Evolutionary conservation across 306 rosid species (phyloP).

Genomic region (Dalbergia cochinchinensis): DNA sequence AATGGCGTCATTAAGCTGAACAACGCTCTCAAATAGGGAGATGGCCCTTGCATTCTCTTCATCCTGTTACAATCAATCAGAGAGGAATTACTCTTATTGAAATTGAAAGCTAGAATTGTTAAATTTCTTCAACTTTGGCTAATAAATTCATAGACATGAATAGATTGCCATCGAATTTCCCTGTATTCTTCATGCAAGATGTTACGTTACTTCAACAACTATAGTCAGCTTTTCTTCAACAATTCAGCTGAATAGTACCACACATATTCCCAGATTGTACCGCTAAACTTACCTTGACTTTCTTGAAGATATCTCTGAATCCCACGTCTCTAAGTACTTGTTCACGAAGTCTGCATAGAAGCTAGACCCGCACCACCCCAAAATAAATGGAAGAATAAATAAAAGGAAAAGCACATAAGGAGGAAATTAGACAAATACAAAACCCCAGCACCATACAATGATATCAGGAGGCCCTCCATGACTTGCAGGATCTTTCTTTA

Average conservation of each 20-base stretch:
- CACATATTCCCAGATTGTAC: no score
- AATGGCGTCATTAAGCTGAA: constrained; percentile 77
- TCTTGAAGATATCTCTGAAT: constrained; percentile 93
- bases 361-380: constrained; percentile 53
- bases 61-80: constrained; percentile 58
- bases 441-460: constrained; percentile 61
- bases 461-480: constrained; percentile 86
- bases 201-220: constrained; percentile 24
- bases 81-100: constrained; percentile 20
- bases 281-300: constrained; percentile 69
- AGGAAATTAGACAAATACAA: not conserved
- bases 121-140: constrained; percentile 36
- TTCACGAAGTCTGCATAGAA: constrained; percentile 92
- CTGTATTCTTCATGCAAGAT: not conserved
- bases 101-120: not conserved
- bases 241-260: constrained; percentile 5
- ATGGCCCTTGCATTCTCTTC: constrained; percentile 95
- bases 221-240: constrained; percentile 26
- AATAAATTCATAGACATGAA: constrained; percentile 12
- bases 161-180: constrained; percentile 10
- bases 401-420: not conserved
- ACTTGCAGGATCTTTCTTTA: constrained; percentile 87
- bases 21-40: constrained; percentile 72
- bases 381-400: not conserved
- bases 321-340: constrained; percentile 81